phyloP scores from a whole-genome alignment of 1,284 basidiomycete species.

The Ceratobasidium sp. region DNA sequence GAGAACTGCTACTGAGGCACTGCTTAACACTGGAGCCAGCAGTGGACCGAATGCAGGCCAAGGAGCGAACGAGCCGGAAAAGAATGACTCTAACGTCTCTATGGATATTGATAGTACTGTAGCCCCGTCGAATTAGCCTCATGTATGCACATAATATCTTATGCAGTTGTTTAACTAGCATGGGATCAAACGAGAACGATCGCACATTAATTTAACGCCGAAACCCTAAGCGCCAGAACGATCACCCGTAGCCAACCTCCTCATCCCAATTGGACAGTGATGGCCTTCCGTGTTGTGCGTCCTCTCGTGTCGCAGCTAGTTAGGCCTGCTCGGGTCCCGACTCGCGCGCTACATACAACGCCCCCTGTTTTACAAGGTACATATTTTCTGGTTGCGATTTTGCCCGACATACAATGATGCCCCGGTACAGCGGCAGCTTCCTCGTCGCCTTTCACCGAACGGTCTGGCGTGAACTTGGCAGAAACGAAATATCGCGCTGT shows the following conservation, averaged over 20 bases:
- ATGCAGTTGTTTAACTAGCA: slow-evolving; percentile 11
- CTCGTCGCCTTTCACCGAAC: slow-evolving; percentile 84
- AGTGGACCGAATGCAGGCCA: not conserved
- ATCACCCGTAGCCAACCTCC: slow-evolving; percentile 21
- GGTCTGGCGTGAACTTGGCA: slow-evolving; percentile 87
- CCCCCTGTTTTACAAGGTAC: slow-evolving; percentile 10
- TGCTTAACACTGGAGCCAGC: slow-evolving; percentile 1
- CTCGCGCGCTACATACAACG: slow-evolving; percentile 17
- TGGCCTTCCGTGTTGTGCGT: slow-evolving; percentile 33
- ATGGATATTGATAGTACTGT: slow-evolving; percentile 33
- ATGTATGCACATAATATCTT: slow-evolving; percentile 9
- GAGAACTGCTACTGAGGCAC: not conserved
- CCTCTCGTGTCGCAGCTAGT: slow-evolving; percentile 10
- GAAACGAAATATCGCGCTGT: slow-evolving; percentile 76
- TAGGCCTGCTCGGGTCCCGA: not conserved
- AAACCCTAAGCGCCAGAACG: slow-evolving; percentile 17
- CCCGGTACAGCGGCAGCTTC: slow-evolving; percentile 55
- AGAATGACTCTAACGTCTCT: slow-evolving; percentile 21
- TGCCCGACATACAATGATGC: not conserved
- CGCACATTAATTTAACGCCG: not conserved
- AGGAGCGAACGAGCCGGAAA: slow-evolving; percentile 14
- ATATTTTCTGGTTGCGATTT: not conserved
- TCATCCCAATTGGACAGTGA: slow-evolving; percentile 32
- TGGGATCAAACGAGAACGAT: slow-evolving; percentile 3
- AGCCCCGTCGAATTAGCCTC: not conserved